Evolutionary conservation across 2,329 filamentous ascomycete genomes (phyloP), one percentile per base, ranked within the genome.

Genomic region (Fusarium ambrosium): DNA sequence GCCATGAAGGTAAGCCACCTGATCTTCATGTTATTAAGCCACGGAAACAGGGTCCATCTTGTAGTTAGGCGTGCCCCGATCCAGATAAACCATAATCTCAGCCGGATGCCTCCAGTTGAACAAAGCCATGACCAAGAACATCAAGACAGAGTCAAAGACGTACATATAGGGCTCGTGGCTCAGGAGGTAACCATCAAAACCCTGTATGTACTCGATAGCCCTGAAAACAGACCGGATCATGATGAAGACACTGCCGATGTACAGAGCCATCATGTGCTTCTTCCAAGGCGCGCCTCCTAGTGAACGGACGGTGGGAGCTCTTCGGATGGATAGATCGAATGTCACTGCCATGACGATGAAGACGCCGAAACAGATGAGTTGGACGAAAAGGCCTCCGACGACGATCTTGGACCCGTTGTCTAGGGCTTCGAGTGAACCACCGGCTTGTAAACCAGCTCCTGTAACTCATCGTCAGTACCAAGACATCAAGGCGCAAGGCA

Each of bases 331-430:
- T 2, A 68, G 68, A 63, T 90, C 84, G 72, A 89, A 89, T 0
- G 86, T 70, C 0, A 83, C 69, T 0, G 87, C 84, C 0, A 85
- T 81, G 0, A 85, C n/a, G 11, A 89, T 79, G 70, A 91, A 91
- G 20, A 89, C 80, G 1, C 83, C 82, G 61, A 91, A 90, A 58
- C 87, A 85, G 6, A 88, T 34, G 6, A 91, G 82, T 68, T 92
- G 89, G 2, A 90, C 78, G 4, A 87, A 80, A 1, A 91, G 80
- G 5, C 89, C 89, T 1, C 71, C 85, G 3, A 91, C 80, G 4
- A 90, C 85, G 32, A 91, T 76, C 2, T 85, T 83, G 0, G 86
- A 78, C 24, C 86, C 87, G 0, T 77, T 75, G 3, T 70, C 43
- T 4, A 77, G n/a, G 3, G 72, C 61, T 9, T 72, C 69, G 13